These are phyloP conservation scores for Lyophyllum semitale DNA, from an alignment of 768 basidiomycete genomes.

Conservation along the genomic window DNA sequence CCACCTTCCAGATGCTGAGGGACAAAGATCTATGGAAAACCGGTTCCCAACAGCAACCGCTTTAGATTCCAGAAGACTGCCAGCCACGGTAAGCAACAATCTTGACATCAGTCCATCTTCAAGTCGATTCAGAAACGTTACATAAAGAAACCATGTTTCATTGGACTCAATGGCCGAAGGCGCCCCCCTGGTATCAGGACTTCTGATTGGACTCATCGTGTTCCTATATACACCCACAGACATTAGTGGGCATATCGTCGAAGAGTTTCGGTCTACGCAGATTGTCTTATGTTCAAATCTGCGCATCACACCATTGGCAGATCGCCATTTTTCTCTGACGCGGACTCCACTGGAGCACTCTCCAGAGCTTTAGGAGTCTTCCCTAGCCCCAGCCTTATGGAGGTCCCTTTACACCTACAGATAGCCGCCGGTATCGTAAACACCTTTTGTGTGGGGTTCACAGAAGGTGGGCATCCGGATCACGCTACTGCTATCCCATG, in stretches of 20 bases:
- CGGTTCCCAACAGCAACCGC: slow-evolving; percentile 1
- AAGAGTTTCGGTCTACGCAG: too few species aligned
- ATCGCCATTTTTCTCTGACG: neutral
- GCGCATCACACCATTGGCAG: neutral
- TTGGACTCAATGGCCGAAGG: neutral
- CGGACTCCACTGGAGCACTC: neutral
- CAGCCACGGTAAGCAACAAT: too few species aligned
- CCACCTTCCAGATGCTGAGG: neutral
- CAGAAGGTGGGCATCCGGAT: neutral
- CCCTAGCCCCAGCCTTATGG: neutral
- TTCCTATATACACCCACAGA: neutral
- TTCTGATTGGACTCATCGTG: slow-evolving; percentile 10
- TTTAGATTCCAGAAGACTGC: too few species aligned
- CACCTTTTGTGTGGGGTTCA: too few species aligned
- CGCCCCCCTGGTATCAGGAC: slow-evolving; percentile 5
- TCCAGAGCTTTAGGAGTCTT: neutral
- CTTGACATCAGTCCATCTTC: neutral
- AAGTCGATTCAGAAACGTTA: neutral
- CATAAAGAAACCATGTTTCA: too few species aligned
- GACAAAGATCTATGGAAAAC: slow-evolving; percentile 8
- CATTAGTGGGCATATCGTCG: too few species aligned
- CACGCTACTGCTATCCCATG: neutral
- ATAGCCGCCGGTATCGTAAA: too few species aligned
- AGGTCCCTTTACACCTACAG: neutral
- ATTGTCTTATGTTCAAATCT: neutral